Evolutionary conservation across 768 basidiomycete genomes (phyloP).

Genomic region (Coprinopsis cinerea): DNA sequence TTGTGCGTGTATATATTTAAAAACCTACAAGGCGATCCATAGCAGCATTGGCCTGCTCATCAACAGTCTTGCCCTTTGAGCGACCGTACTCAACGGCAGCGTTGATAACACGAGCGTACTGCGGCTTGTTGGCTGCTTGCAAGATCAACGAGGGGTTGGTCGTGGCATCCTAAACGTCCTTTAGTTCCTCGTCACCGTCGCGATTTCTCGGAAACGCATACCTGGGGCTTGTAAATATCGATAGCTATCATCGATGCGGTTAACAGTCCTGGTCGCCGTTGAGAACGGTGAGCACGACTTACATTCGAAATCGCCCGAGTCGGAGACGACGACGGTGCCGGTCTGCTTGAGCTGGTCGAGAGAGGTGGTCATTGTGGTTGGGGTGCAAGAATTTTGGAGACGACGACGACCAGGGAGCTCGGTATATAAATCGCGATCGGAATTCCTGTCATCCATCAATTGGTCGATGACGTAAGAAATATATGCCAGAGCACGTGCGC

Average conservation of each 20-base stretch:
- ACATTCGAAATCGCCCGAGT: slow-evolving; percentile 96
- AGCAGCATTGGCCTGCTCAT: slow-evolving; percentile 72
- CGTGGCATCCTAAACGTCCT: slow-evolving; percentile 73
- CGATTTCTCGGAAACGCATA: slow-evolving; percentile 18
- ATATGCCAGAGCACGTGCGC: not conserved
- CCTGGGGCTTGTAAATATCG: slow-evolving; percentile 94
- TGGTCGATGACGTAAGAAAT: not conserved
- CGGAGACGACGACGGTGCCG: slow-evolving; percentile 94
- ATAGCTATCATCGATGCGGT: slow-evolving; percentile 53
- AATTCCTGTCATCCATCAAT: not conserved
- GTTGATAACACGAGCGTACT: slow-evolving; percentile 79
- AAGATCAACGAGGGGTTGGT: slow-evolving; percentile 96
- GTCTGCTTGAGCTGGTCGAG: slow-evolving; percentile 83
- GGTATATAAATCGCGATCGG: not conserved
- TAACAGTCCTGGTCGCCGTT: too few relatives aligned
- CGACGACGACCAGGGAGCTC: not conserved
- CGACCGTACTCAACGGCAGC: slow-evolving; percentile 71
- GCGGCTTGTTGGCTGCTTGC: slow-evolving; percentile 85
- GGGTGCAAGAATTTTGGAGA: slow-evolving; percentile 7
- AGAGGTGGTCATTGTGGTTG: slow-evolving; percentile 66
- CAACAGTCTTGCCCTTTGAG: slow-evolving; percentile 71
- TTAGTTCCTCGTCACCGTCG: slow-evolving; percentile 1
- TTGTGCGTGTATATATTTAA: not conserved
- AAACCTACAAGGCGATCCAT: slow-evolving; percentile 79
- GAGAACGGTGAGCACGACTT: slow-evolving; percentile 16